Evolutionary conservation across 805 yeast genomes (phyloP), one percentile per base, ranked within the genome.

Genomic region (Millerozyma miso): DNA sequence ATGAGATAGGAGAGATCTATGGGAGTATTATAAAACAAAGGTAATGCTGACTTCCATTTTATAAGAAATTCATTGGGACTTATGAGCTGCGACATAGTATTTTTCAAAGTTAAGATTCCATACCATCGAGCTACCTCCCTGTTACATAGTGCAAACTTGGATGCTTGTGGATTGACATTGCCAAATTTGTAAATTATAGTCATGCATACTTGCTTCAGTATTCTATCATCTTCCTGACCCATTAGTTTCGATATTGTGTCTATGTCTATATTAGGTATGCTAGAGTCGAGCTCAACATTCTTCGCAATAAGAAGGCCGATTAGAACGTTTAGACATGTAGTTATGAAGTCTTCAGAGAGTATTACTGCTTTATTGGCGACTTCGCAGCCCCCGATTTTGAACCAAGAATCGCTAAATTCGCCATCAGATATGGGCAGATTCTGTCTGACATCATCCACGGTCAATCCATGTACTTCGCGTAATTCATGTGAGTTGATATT

Each of bases 21-120:
- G 15, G 82, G 75, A 34, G 83, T 75, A 38, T 76, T 79, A 65
- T 79, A 74, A 59, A 79, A 74, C 6, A 79, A 74, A 2, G 93
- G 90, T 34, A 86, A 69, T 4, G 73, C 64, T 1, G 81, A 67
- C 51, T 80, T 78, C 81, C 90, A 78, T 40, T 75, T 73, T 38
- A 85, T 71, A 45, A 81, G 53, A 53, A 88, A 79, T 45, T 83
- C 88, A 33, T 77, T 76, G 0, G 63, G 40, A 1, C 64, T 45
- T 15, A 70, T 46, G 20, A 51, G 43, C n/a, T 50, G 49, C 13
- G 51, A 42, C 4, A 46, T 37, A 2, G 51, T 41, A 4, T 50
- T 41, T 33, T 46, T 20, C 10, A 87, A 63, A 0, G 81, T 65
- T 40, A 73, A 67, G 2, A 76, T 54, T 0, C 95, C 95, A 51